Base-by-base conservation (phyloP, 192 early-diverging fungal species). In the Backusella luteola region DNA sequence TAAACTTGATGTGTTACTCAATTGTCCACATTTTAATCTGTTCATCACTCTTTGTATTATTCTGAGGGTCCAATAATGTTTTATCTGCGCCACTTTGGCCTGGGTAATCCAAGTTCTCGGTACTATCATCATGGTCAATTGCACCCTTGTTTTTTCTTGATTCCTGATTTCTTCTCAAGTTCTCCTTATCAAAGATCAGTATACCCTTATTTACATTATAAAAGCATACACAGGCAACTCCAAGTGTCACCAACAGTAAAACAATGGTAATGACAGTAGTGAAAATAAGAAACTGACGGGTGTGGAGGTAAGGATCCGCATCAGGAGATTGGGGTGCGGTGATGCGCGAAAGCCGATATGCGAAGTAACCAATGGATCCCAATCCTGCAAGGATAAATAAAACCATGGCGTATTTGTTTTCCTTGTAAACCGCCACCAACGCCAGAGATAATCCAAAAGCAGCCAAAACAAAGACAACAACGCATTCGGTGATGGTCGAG, bases 241-340 rank as follows among this genome's bases (percentile, higher is more conserved):
- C 23, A 14, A 79, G 39, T 1, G 84, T 85, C 11, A 35, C 6
- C 6, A 74, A 0, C 4, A 78, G 26, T n/a, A 85, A 63, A 1
- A 67, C 15, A 34, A 74, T 67, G 0, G 81, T 67, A 19, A 80
- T 73, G 1, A 66, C 41, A n/a, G 82, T 81, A 0, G 81, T 83
- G 39, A 86, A 84, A 15, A 78, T 71, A 21, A 86, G 67, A 26
- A 86, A 84, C 7, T 75, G 67, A 12, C 85, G 83, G 1, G 85
- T 86, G 32, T 83, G 84, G 39, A 73, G 35, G 32, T 86, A 86
- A 4, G 85, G 85, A 79, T 86, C 85, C 0, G 32, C 17, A 15
- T 15, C 63, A 0, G 14, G 35, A 0, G 6, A 46, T 34, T 9
- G 76, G 71, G 32, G 66, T 21, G 73, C 9, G 0, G n/a, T 63